Evolutionary conservation across 2,329 filamentous ascomycete species (phyloP).

Genomic region (Furcasterigmium furcatum): DNA sequence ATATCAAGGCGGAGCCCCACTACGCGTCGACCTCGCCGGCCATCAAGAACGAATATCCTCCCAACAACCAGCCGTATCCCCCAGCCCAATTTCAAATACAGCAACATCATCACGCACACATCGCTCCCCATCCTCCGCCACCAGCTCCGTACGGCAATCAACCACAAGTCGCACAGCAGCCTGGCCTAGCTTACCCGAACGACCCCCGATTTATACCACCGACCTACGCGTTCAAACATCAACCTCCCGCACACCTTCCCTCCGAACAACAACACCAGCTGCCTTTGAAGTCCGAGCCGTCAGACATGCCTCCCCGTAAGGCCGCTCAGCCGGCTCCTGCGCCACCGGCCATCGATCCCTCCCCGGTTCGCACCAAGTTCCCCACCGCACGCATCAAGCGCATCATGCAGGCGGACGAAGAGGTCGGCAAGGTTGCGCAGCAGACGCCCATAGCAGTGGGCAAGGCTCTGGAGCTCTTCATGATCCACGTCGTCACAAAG

Average conservation of each 20-base stretch:
- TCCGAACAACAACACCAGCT: conserved; percentile 9
- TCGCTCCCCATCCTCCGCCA: conserved; percentile 1
- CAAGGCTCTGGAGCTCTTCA: conserved; percentile 95
- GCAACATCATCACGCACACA: background rate
- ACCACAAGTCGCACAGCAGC: too few relatives aligned
- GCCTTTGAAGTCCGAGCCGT: conserved; percentile 17
- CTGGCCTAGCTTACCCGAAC: background rate
- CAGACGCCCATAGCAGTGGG: conserved; percentile 94
- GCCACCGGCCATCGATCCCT: conserved; percentile 52
- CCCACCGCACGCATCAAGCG: conserved; percentile 96
- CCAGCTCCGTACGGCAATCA: too few relatives aligned
- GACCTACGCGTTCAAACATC: background rate
- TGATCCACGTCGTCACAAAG: conserved; percentile 89
- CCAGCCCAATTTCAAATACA: conserved; percentile 6
- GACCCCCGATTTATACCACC: conserved; percentile 12
- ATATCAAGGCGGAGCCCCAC: conserved; percentile 5
- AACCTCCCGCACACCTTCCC: too few relatives aligned
- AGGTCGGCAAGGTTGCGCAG: conserved; percentile 97
- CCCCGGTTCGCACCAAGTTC: conserved; percentile 88
- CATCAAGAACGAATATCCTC: conserved; percentile 4
- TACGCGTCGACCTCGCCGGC: background rate
- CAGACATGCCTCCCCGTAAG: conserved; percentile 35
- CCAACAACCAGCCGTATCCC: conserved; percentile 7
- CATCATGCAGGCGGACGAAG: conserved; percentile 99
- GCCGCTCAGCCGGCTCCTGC: conserved; percentile 30